Base-by-base conservation (phyloP, 2,329 filamentous ascomycete genomes). In the Botrytis sinoallii region DNA sequence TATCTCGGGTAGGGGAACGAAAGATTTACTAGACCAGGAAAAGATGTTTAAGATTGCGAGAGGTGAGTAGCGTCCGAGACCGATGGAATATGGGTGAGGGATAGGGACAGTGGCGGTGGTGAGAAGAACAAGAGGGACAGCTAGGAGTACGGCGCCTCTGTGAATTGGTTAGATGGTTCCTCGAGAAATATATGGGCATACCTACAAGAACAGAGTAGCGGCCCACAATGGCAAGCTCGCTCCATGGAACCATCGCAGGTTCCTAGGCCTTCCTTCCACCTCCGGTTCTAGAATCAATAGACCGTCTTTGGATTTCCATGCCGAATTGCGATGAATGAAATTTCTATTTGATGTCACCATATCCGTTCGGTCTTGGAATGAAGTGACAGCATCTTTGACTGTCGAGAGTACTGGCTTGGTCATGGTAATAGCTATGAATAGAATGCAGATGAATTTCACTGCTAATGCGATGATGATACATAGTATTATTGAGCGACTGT, bases 361-460 rank as follows among this genome's bases (percentile, higher is more conserved):
- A 74, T 84, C 83, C 0, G 79, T 80, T 7, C 74, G 46, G 35
- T 76, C 76, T 4, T 84, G 75, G 63, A 84, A 84, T 0, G 82
- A 83, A 14, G 80, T 77, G 18, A 84, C 79, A 0, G 80, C 81
- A 74, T 84, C 82, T 9, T 83, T 83, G 3, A 81, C 76, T 0
- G 82, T 82, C 40, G 80, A 74, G 0, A 83, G 74, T 16, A 81
- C 72, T 1, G 74, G 73, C 32, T 77, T 74, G 7, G 73, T 48
- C 38, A 76, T 76, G 66, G 75, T 77, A 38, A 77, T 77, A 2
- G 71, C 40, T 25, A 72, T 42, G 20, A 68, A 20, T 1, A 72
- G 0, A 20, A 72, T 48, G 20, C 57, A 57, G 29, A 68, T n/a
- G 10, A 72, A 69, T 60, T 72, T 61, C 20, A 72, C 57, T 16